phyloP scores from a whole-genome alignment of 2,329 filamentous ascomycete genomes.

The Reticulascus tulasneorum region DNA sequence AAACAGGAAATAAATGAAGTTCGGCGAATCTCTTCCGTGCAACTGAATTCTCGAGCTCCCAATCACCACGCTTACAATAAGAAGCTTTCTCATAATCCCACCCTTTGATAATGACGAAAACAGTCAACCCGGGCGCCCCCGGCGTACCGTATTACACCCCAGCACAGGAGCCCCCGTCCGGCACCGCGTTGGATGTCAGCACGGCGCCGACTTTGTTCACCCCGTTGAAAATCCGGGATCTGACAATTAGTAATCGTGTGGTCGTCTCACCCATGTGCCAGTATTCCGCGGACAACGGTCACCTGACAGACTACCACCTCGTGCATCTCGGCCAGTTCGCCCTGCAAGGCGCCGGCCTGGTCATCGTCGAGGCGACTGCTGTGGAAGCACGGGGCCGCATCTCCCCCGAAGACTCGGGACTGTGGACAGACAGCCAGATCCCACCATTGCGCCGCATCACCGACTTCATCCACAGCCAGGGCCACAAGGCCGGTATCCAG shows the following conservation, averaged over 20 bases:
- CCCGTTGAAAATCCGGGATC: slow-evolving; percentile 49
- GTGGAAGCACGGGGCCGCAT: slow-evolving; percentile 77
- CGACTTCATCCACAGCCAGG: slow-evolving; percentile 77
- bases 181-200: slow-evolving; percentile 36
- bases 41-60: no score
- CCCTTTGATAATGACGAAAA: slow-evolving; percentile 23
- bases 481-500: slow-evolving; percentile 74
- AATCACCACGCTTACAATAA: no score
- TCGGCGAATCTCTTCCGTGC: no score
- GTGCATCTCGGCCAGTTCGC: slow-evolving; percentile 79
- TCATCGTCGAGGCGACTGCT: slow-evolving; percentile 74
- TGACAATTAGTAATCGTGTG: slow-evolving; percentile 54
- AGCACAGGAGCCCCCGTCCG: slow-evolving; percentile 47
- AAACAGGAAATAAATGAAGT: no score
- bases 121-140: slow-evolving; percentile 33
- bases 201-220: slow-evolving; percentile 51
- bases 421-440: slow-evolving; percentile 84
- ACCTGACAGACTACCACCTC: slow-evolving; percentile 76
- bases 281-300: slow-evolving; percentile 56
- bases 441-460: slow-evolving; percentile 65
- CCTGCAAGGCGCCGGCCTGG: slow-evolving; percentile 67
- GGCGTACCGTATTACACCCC: slow-evolving; percentile 52
- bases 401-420: slow-evolving; percentile 71
- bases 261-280: slow-evolving; percentile 60
- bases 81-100: no score